These are phyloP conservation scores for Malus domestica DNA, from an alignment of 306 rosid genomes.

Conservation along the genomic window DNA sequence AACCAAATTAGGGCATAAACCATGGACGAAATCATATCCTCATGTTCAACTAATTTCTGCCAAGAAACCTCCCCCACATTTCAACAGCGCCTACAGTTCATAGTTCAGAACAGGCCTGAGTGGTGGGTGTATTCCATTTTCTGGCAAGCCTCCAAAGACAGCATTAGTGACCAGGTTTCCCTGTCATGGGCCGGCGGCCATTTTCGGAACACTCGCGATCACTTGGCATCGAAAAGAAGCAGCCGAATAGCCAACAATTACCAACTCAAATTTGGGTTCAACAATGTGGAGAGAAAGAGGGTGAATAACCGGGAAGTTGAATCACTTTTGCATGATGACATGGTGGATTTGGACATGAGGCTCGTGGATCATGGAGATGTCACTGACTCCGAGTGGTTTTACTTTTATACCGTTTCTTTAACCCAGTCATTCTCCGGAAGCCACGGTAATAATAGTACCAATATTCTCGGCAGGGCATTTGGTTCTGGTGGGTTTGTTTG, in stretches of 20 bases:
- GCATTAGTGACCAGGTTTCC: neutral
- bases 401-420: slow-evolving; percentile 18
- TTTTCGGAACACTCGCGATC: neutral
- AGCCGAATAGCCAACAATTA: neutral
- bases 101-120: too few relatives aligned
- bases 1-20: neutral
- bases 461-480: slow-evolving; percentile 19
- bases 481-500: slow-evolving; percentile 26
- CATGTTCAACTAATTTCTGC: neutral
- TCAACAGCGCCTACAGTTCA: too few relatives aligned
- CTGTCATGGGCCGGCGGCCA: neutral
- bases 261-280: neutral
- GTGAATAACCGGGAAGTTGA: neutral
- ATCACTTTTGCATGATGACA: neutral
- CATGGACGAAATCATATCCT: neutral
- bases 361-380: neutral
- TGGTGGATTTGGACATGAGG: neutral
- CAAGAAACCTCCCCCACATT: neutral
- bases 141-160: too few relatives aligned
- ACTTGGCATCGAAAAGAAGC: neutral
- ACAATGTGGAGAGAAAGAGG: neutral
- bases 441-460: too few relatives aligned
- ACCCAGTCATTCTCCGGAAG: neutral
- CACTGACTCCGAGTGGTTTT: slow-evolving; percentile 9
- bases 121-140: too few relatives aligned